A percentile compares a stretch with the other conserved stretches of the same genome.
phyloP scores from a whole-genome alignment of 805 yeast species.

The Jamesozyma rosinii region DNA sequence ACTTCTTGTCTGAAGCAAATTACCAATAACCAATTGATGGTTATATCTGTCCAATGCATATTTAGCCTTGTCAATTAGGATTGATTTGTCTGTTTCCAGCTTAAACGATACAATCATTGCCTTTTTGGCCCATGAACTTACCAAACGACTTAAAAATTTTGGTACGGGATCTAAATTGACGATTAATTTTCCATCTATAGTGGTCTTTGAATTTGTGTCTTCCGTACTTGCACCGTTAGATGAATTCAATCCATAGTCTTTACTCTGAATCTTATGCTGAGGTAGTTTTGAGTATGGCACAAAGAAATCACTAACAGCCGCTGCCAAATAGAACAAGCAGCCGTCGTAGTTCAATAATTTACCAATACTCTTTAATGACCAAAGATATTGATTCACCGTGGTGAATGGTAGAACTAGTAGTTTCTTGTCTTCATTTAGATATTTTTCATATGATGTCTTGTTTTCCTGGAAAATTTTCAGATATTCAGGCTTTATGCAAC shows the following conservation, averaged over 20 bases:
- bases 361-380: conserved; percentile 66
- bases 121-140: conserved; percentile 88
- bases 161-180: conserved; percentile 94
- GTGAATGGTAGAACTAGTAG: conserved; percentile 74
- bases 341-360: conserved; percentile 47
- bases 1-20: conserved; percentile 80
- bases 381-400: conserved; percentile 87
- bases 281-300: conserved; percentile 79
- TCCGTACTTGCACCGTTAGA: not conserved
- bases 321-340: conserved; percentile 82
- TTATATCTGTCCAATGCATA: conserved; percentile 76
- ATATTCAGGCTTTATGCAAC: conserved; percentile 50
- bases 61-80: conserved; percentile 65
- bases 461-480: conserved; percentile 51
- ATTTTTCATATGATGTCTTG: conserved; percentile 36
- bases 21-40: conserved; percentile 93
- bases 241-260: conserved; percentile 36
- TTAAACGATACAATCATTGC: conserved; percentile 94
- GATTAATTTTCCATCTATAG: conserved; percentile 54
- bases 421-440: conserved; percentile 20
- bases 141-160: conserved; percentile 77
- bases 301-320: conserved; percentile 96
- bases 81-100: conserved; percentile 72
- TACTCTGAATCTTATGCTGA: conserved; percentile 90
- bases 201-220: conserved; percentile 13